Evolutionary conservation across 176 grass and related monocot species (phyloP), one percentile per base, ranked within the genome.

Genomic region (Juncus inflexus): DNA sequence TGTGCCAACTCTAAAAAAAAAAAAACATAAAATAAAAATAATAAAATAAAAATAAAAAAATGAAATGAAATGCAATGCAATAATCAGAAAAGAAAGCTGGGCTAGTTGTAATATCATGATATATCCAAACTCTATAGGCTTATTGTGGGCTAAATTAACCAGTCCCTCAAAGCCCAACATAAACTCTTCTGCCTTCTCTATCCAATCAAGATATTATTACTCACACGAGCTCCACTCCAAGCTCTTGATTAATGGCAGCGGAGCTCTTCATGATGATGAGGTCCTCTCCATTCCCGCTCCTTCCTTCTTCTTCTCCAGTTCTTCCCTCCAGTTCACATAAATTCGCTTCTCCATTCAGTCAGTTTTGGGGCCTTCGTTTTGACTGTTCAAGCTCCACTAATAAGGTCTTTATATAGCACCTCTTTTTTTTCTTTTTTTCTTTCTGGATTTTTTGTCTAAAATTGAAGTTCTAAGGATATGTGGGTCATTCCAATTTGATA

Each of bases 191-290:
- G 35, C 3, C 38, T 14, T 62, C 19, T 38, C 35, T 62, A 12
- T 62, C 38, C 36, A 41, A 19, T 9, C 8, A 11, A 67, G 47
- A 67, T 35, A 67, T 53, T 67, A 28, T 28, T 53, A 14, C 10
- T 12, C 47, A 12, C 63, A 49, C 14, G 49, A 67, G 47, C 51
- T 67, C 64, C 15, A 51, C 35, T 67, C 40, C 3, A 4, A 14
- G 37, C 35, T 56, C 12, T 6, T 8, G 36, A 55, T 55, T 69
- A 52, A 69, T 68, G 65, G 67, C 54, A 45, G 38, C 14, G 54
- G 67, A 60, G 67, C 52, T 71, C 42, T 71, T 71, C 40, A 38
- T 60, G 68, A 47, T 35, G 68, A 47, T 43, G 68, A 71, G 55
- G 3, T 42, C 53, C 9, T n/a, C 39, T 58, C 12, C 68, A 13